A percentile compares a stretch with the other conserved stretches of the same genome.
Evolutionary conservation across 192 early-diverging fungal species (phyloP).

Genomic region (Chytriomyces confervae): DNA sequence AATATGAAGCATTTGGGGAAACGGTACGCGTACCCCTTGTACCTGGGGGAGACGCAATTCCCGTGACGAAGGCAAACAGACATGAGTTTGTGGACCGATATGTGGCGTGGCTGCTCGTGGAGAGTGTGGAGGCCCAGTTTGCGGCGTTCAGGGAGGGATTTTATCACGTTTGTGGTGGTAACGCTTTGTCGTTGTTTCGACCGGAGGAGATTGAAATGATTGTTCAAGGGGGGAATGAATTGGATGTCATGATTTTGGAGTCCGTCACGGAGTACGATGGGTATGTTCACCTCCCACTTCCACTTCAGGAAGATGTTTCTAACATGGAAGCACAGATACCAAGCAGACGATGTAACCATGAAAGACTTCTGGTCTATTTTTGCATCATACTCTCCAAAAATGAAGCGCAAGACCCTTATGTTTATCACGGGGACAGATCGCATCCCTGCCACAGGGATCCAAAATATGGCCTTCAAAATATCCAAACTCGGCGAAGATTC

Average conservation of each 20-base stretch:
- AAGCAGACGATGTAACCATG: constrained; percentile 65
- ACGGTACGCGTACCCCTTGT: constrained; percentile 67
- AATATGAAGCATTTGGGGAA: constrained; percentile 62
- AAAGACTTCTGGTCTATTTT: constrained; percentile 84
- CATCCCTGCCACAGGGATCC: constrained; percentile 68
- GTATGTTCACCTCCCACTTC: constrained; percentile 59
- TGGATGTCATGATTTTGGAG: constrained; percentile 56
- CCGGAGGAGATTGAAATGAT: constrained; percentile 64
- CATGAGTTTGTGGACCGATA: constrained; percentile 75
- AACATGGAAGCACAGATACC: constrained; percentile 64
- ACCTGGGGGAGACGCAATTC: constrained; percentile 63
- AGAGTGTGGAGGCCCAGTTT: constrained; percentile 67
- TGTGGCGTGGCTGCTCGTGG: constrained; percentile 69
- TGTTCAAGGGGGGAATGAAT: constrained; percentile 57
- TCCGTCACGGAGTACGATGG: constrained; percentile 61
- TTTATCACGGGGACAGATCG: constrained; percentile 92
- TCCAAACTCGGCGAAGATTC: constrained; percentile 66
- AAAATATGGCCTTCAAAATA: constrained; percentile 58
- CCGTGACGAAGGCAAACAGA: constrained; percentile 81
- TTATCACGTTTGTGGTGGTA: constrained; percentile 70
- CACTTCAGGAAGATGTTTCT: constrained; percentile 59
- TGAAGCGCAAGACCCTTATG: constrained; percentile 73
- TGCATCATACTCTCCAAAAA: constrained; percentile 60
- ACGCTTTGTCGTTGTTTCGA: constrained; percentile 60
- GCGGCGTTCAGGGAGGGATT: constrained; percentile 81